Percentiles rank a stretch among this genome's conserved stretches.
Conservation (phyloP, 2,329 filamentous ascomycete genomes). For the Gaeumannomyces sp. region DNA sequence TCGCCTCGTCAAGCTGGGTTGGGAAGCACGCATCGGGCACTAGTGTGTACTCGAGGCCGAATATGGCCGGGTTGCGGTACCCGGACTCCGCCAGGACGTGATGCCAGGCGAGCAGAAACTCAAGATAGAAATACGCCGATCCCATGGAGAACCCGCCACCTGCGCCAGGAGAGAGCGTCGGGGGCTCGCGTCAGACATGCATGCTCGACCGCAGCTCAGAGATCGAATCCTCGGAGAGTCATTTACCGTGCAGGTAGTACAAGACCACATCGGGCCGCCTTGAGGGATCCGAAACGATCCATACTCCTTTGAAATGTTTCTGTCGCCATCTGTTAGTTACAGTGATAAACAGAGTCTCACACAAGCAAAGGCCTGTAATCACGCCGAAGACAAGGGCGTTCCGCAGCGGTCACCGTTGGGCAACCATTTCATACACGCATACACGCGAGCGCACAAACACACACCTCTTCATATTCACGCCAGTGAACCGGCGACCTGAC, state of each 20-base stretch:
- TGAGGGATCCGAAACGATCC: slow-evolving; percentile 57
- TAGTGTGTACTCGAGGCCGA: slow-evolving; percentile 74
- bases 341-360: too few relatives aligned
- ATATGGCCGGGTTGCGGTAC: slow-evolving; percentile 70
- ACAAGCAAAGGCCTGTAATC: too few relatives aligned
- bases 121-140: slow-evolving; percentile 75
- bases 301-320: slow-evolving; percentile 56
- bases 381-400: too few relatives aligned
- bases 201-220: neutral
- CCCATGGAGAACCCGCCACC: slow-evolving; percentile 82
- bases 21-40: slow-evolving; percentile 71
- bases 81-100: slow-evolving; percentile 56
- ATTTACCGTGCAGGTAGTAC: slow-evolving; percentile 71
- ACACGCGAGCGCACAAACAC: slow-evolving; percentile 14
- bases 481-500: slow-evolving; percentile 56
- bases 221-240: neutral
- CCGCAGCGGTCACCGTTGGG: too few relatives aligned
- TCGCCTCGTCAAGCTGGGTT: slow-evolving; percentile 62
- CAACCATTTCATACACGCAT: neutral
- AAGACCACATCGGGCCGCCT: slow-evolving; percentile 67
- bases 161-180: slow-evolving; percentile 24
- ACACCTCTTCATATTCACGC: slow-evolving; percentile 46
- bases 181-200: neutral
- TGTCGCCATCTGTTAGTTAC: slow-evolving; percentile 18
- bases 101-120: slow-evolving; percentile 72